Evolutionary conservation across 305 asterid species (phyloP), one percentile per base, ranked within the genome.

Genomic region (Rubia tinctorum): DNA sequence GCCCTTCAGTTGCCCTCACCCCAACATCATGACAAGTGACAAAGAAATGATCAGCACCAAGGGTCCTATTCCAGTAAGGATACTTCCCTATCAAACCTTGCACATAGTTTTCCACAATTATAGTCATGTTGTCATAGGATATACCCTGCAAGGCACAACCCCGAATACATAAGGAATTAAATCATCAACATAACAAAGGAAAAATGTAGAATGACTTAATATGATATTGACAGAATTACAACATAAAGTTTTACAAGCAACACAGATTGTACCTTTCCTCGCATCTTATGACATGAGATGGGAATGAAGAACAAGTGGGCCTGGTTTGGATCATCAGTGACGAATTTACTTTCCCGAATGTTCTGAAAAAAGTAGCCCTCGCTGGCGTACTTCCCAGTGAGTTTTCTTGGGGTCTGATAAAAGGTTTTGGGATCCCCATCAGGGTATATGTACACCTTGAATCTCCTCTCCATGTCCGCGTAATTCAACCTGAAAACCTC

Each of bases 1-100:
- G 94, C 78, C 99, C 99, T 84, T 95, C 99, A 44, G 99, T 95
- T 75, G 99, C 96, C 90, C 97, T 90, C 75, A 95, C 97, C 71
- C 99, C 99, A 77, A 95, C 97, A 88, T 90, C 99, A 69, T 94
- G 59, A 53, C 59, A 53, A 53, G 59, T 53, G 59, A 53, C 59
- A 18, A 53, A 53, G 66, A 60, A 60, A 64, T 64, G 69, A 64
- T 66, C 69, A n/a, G 97, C 91, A 73, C 99, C 99, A 59, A 90
- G 89, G 63, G 98, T 95, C 82, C 99, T 89, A 80, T 92, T 95
- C 99, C 99, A 95, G 72, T 89, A 85, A 13, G 96, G 96, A 53
- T 92, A 95, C 86, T 92, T 92, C 51, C 71, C 72, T 47, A 85
- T 87, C 87, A 95, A 86, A 82, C 91, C 71, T 76, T 89, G 96